A percentile compares a stretch with the other conserved stretches of the same genome.
phyloP scores from a whole-genome alignment of 129 eudicot species.

The Artemisia argyi region DNA sequence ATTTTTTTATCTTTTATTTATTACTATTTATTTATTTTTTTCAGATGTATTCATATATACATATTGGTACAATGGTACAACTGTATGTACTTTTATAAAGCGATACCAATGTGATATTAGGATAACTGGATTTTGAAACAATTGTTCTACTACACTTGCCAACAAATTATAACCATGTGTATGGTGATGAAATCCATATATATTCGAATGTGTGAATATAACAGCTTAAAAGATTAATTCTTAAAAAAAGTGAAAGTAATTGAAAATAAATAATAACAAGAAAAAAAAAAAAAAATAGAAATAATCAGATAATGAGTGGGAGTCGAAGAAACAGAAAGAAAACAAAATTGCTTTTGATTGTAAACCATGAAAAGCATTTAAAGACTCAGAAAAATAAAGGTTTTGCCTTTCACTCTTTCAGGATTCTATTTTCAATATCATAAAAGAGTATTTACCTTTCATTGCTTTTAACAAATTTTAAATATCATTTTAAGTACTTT shows the following conservation, averaged over 20 bases:
- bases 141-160: too few species aligned
- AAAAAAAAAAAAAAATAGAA: not conserved
- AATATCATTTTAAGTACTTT: not conserved
- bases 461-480: not conserved
- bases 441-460: constrained; percentile 14
- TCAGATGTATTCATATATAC: too few species aligned
- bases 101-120: too few species aligned
- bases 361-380: constrained; percentile 10
- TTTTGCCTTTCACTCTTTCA: not conserved
- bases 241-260: not conserved
- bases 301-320: not conserved
- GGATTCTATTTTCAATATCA: not conserved
- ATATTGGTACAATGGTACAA: too few species aligned
- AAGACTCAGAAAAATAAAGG: constrained; percentile 6
- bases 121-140: too few species aligned
- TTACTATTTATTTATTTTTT: too few species aligned
- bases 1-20: too few species aligned
- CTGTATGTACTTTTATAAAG: too few species aligned
- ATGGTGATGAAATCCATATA: too few species aligned
- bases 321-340: constrained; percentile 10
- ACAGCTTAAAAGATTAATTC: too few species aligned
- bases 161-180: too few species aligned
- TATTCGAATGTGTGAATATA: too few species aligned
- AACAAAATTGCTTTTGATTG: constrained; percentile 21
- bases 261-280: not conserved